Base-by-base conservation (phyloP, 768 basidiomycete genomes). In the Lactifluus subvellereus region DNA sequence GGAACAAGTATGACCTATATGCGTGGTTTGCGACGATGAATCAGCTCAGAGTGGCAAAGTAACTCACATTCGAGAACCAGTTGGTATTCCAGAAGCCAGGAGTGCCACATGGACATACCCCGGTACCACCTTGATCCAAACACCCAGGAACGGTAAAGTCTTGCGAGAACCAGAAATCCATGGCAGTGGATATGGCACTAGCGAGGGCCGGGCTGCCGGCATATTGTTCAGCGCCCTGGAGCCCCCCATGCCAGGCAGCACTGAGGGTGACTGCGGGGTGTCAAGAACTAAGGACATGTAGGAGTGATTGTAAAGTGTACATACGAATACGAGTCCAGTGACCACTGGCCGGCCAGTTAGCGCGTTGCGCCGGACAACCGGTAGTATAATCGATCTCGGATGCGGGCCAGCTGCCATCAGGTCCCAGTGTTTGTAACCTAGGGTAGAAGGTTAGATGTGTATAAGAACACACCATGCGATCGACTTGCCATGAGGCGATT, bases 281-380 rank as follows among this genome's bases (percentile, higher is more conserved):
- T 14, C 38, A 52, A 47, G 42, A 54, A 7, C 13, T 50, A 11
- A 32, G 30, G 62, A 47, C 9, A 3, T 5, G 14, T n/a, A 37
- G 0, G 45, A 37, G 20, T 9, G 27, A 32, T 43, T 58, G n/a
- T 38, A 35, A n/a, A 52, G 35, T 40, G 13, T 42, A 66, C 61
- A 61, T 62, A 70, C 72, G 61, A 20, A 72, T 54, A 22, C 73
- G 64, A 30, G 42, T 18, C 71, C 72, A 73, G 35, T 74, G 73
- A 14, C 57, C 37, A 49, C 68, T 63, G 2, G 74, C 74, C 6
- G 75, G 75, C 75, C 75, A 75, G 64, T 76, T 75, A 11, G 75
- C 72, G 49, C 74, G 68, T 62, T 68, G 72, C 30, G 75, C 75
- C 22, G 61, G 22, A 54, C 75, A 76, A 20, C 75, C 75, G 3